phyloP scores from a whole-genome alignment of 768 basidiomycete species.

The Boletus patriciae region DNA sequence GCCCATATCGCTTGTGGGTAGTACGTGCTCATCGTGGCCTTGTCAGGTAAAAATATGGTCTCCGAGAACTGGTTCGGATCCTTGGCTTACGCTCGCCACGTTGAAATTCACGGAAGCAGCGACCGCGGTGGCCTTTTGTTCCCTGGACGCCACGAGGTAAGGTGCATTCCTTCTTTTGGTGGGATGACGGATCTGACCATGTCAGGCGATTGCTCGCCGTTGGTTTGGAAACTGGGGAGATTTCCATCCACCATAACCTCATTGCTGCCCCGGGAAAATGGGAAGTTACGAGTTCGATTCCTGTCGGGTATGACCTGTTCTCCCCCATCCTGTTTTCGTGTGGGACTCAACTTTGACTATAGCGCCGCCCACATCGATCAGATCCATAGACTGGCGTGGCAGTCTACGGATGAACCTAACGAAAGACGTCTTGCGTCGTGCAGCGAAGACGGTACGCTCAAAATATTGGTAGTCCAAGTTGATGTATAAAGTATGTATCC shows the following conservation, averaged over 20 bases:
- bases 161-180: constrained; percentile 9
- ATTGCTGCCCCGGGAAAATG: constrained; percentile 41
- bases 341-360: background rate
- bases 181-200: background rate
- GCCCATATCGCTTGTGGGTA: background rate
- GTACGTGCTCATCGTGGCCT: background rate
- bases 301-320: constrained; percentile 46
- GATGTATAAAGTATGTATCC: constrained; percentile 45
- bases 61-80: constrained; percentile 30
- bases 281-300: constrained; percentile 46
- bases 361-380: constrained; percentile 78
- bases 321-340: background rate
- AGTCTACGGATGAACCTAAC: constrained; percentile 41
- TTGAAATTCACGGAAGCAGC: constrained; percentile 75
- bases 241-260: constrained; percentile 57
- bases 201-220: constrained; percentile 65
- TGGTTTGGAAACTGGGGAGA: constrained; percentile 80
- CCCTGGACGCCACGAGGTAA: constrained; percentile 43
- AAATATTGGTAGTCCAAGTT: constrained; percentile 63
- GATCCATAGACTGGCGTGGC: constrained; percentile 81
- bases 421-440: constrained; percentile 72
- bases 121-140: constrained; percentile 75
- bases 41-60: constrained; percentile 84
- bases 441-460: constrained; percentile 91
- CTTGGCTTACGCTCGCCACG: constrained; percentile 60